Conservation (phyloP, 495 filamentous ascomycete genomes). For the Lichina pygmaea region DNA sequence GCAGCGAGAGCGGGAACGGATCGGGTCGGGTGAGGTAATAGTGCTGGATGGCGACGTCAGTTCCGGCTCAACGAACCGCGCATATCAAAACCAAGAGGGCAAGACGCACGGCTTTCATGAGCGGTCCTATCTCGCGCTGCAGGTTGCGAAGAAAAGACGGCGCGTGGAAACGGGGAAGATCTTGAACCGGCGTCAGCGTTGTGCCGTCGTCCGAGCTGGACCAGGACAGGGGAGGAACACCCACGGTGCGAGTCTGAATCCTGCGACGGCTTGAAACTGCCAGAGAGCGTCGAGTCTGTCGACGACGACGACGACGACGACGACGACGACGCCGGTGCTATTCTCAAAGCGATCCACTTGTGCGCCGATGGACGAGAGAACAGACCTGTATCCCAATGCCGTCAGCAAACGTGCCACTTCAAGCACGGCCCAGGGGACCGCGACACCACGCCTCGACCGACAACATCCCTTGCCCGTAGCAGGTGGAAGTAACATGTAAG, state of each 20-base stretch:
- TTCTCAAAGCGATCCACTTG: conserved; percentile 49
- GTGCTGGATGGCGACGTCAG: conserved; percentile 15
- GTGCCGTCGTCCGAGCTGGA: background rate
- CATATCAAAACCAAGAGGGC: background rate
- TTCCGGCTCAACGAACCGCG: background rate
- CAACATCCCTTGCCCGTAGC: too few species aligned
- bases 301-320: background rate
- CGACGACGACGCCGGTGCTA: conserved; percentile 5
- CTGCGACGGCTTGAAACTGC: too few species aligned
- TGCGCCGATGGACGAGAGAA: conserved; percentile 16
- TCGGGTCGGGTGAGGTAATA: conserved; percentile 42
- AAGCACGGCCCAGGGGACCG: too few species aligned
- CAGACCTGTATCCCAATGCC: background rate
- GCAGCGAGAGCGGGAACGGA: conserved; percentile 33
- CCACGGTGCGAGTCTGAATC: too few species aligned
- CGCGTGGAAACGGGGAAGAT: conserved; percentile 46
- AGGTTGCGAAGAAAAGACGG: conserved; percentile 46
- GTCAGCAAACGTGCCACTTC: background rate
- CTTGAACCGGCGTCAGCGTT: background rate
- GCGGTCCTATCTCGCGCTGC: conserved; percentile 39
- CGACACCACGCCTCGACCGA: too few species aligned
- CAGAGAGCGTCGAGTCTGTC: too few species aligned
- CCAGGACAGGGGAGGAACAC: too few species aligned
- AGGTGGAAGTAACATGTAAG: background rate
- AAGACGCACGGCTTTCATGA: conserved; percentile 30